A percentile compares a stretch with the other conserved stretches of the same genome.
Conservation (phyloP, 805 yeast genomes). For the Komagataella pseudopastoris region DNA sequence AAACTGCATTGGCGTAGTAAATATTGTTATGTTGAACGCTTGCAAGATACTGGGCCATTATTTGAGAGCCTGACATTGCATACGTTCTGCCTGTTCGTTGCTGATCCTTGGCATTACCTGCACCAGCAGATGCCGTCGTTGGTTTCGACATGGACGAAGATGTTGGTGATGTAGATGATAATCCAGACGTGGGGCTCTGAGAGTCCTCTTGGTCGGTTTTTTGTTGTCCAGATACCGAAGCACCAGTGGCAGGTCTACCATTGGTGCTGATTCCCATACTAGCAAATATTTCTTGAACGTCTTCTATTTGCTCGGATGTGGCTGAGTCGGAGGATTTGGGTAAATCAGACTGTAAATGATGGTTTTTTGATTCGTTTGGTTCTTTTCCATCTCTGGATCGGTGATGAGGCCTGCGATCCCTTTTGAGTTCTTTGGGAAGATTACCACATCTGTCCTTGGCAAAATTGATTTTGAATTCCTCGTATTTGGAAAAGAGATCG, state of each 20-base stretch:
- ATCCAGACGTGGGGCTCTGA: not conserved
- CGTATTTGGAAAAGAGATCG: constrained; percentile 26
- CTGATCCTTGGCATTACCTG: not conserved
- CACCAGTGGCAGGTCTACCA: not conserved
- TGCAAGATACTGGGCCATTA: constrained; percentile 70
- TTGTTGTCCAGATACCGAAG: not conserved
- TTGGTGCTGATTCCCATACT: constrained; percentile 7
- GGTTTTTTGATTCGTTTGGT: not conserved
- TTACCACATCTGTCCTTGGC: constrained; percentile 79
- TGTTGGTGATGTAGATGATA: not conserved
- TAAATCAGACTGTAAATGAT: not conserved
- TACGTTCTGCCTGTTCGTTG: constrained; percentile 3
- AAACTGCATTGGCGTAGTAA: constrained; percentile 22
- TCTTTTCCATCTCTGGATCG: not conserved
- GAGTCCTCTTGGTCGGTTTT: not conserved
- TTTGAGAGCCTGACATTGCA: constrained; percentile 47
- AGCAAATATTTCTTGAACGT: constrained; percentile 15
- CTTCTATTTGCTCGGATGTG: constrained; percentile 26
- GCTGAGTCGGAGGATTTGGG: constrained; percentile 16
- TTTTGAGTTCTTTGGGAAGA: constrained; percentile 36
- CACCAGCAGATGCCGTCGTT: not conserved
- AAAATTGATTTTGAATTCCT: constrained; percentile 43
- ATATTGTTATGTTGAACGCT: constrained; percentile 51
- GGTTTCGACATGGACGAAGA: not conserved
- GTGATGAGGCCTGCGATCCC: not conserved